Base-by-base conservation (phyloP, 495 filamentous ascomycete species). In the Talaromyces wortmannii region DNA sequence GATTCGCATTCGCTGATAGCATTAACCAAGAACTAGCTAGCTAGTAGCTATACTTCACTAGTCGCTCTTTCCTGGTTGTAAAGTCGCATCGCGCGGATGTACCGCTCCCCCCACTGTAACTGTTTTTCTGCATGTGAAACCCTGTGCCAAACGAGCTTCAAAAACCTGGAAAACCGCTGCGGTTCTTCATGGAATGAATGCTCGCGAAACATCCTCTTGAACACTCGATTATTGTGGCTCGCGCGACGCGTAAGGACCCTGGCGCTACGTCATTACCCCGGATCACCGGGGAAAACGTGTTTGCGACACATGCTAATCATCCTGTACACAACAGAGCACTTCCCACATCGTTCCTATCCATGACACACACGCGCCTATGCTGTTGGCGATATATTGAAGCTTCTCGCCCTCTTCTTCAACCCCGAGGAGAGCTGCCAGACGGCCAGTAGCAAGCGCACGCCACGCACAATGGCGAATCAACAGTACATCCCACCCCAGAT, bases 401-500 rank as follows among this genome's bases (percentile, higher is more conserved):
- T 23, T 23, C 23, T 23, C 23, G 23, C 36, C 36, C 36, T 40
- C 36, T 40, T 40, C 2, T 40, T 8, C 36, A 40, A 1, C 36
- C 5, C 8, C 36, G 36, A 40, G 36, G 36, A 40, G 13, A 13
- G 8, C 36, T 10, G 5, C 13, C 13, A 2, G 36, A 8, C 2
- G 13, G 13, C 36, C 36, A 13, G 5, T 2, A 40, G 13, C 8
- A 40, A 8, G 8, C 36, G 36, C 36, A 15, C 3, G 1, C 8
- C 36, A 23, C 13, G 16, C 8, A 58, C 46, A 2, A 69, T 64
- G 63, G 57, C 61, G 57, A 67, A 66, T 57, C 61, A 71, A 59
- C 82, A 82, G 60, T 84, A 87, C 57, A 74, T 85, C 40, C 80
- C 81, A 52, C 85, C 84, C 51, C 84, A 89, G 76, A 80, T 82